Base-by-base conservation (phyloP, 805 yeast genomes). In the Huiozyma naganishii region DNA sequence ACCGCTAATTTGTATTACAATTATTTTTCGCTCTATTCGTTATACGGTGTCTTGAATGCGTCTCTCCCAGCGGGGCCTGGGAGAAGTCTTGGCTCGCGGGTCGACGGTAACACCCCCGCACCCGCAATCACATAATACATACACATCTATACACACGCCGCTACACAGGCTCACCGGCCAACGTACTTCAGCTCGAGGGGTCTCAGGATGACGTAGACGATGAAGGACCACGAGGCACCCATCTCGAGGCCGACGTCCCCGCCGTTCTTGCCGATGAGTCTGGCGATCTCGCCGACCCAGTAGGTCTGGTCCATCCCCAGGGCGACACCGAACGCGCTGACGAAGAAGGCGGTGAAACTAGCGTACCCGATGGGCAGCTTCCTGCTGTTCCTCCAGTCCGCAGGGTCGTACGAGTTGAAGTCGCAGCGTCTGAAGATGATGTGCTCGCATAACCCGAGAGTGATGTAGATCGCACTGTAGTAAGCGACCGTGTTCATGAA, bases 171-270 rank as follows among this genome's bases (percentile, higher is more conserved):
- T 36, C 37, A 41, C 29, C 44, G 44, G 17, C 44, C 44, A 27
- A 41, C 32, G 13, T 41, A 36, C 13, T 41, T 41, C 29, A 29
- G 29, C 37, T 41, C 44, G 27, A 41, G 23, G 3, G 44, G 44
- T 36, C 44, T 41, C 8, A 29, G 30, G 6, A 41, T 9, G 6
- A 29, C 32, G 17, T 36, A 41, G 12, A 41, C 39, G 27, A 41
- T 37, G 13, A 41, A 41, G 17, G 44, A 29, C 44, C 44, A 41
- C 3, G 36, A 12, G 4, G 40, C 44, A 41, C 44, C 44, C 35
- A 41, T 23, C 29, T 41, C 44, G 5, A 41, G 32, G 5, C 44
- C 44, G 28, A 41, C 30, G 37, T 41, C 44, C 36, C 44, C 44
- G 37, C 44, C 44, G 32, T 37, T 5, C 4, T 36, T 29, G 7